Evolutionary conservation across 164 flowering plant genomes (phyloP).

Genomic region (Annona cherimola): DNA sequence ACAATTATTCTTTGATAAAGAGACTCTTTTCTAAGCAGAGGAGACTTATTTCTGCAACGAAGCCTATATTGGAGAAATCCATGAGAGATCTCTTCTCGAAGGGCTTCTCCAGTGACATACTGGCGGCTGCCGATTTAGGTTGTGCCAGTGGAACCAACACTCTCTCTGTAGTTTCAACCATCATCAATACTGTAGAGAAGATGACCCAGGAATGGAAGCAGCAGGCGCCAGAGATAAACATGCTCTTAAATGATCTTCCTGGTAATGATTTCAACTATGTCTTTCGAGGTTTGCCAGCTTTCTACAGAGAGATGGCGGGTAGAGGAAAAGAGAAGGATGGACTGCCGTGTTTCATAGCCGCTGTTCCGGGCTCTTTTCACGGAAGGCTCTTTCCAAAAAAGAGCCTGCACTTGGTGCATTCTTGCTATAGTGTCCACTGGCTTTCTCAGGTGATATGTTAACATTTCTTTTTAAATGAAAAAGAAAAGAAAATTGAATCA

Average conservation of each 20-base stretch:
- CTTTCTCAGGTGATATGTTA: slow-evolving; percentile 49
- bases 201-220: slow-evolving; percentile 12
- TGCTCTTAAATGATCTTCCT: slow-evolving; percentile 78
- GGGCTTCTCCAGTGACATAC: slow-evolving; percentile 29
- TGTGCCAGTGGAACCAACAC: slow-evolving; percentile 87
- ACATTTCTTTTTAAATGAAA: no score
- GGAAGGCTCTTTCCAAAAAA: slow-evolving; percentile 59
- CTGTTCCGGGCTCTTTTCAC: slow-evolving; percentile 69
- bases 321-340: slow-evolving; percentile 10
- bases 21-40: slow-evolving; percentile 32
- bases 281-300: slow-evolving; percentile 59
- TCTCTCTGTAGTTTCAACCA: slow-evolving; percentile 39
- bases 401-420: slow-evolving; percentile 58
- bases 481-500: no score
- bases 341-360: slow-evolving; percentile 44
- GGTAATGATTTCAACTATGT: slow-evolving; percentile 82
- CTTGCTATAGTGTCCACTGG: slow-evolving; percentile 76
- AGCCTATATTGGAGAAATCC: slow-evolving; percentile 45
- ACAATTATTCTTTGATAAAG: no score
- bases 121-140: slow-evolving; percentile 77
- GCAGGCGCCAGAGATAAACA: slow-evolving; percentile 43
- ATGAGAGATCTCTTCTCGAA: slow-evolving; percentile 33
- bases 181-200: slow-evolving; percentile 37
- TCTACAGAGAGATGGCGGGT: slow-evolving; percentile 31
- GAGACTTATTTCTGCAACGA: slow-evolving; percentile 63